These are phyloP conservation scores for Orbilia javanica DNA, from an alignment of 2,329 filamentous ascomycete species.

Conservation along the genomic window DNA sequence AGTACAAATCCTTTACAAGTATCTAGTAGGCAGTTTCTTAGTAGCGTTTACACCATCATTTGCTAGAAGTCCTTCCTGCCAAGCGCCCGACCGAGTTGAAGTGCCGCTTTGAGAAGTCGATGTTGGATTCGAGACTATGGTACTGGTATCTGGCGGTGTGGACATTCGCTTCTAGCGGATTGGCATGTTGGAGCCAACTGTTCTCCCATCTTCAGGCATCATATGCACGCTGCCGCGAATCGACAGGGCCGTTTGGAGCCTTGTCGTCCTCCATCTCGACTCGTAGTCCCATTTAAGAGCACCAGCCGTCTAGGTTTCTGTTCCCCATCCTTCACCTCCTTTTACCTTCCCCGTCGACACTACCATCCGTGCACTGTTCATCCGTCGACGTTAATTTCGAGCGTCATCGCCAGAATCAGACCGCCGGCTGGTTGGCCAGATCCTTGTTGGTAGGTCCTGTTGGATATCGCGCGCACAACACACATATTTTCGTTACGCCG, in stretches of 20 bases:
- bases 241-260: not conserved
- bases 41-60: too few relatives aligned
- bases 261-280: not conserved
- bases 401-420: too few relatives aligned
- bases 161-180: slow-evolving; percentile 5
- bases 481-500: not conserved
- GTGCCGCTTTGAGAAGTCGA: too few relatives aligned
- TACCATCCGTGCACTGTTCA: not conserved
- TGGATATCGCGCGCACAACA: not conserved
- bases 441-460: slow-evolving; percentile 5
- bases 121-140: too few relatives aligned
- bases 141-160: too few relatives aligned
- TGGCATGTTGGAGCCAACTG: slow-evolving; percentile 33
- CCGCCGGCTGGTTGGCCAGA: not conserved
- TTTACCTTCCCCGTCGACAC: not conserved
- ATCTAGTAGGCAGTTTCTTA: too few relatives aligned
- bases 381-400: not conserved
- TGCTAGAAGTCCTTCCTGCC: too few relatives aligned
- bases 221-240: slow-evolving; percentile 35
- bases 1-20: too few relatives aligned
- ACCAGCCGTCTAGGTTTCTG: not conserved
- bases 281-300: not conserved
- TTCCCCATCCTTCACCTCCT: not conserved
- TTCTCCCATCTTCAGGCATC: slow-evolving; percentile 37
- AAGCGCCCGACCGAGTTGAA: too few relatives aligned